Evolutionary conservation across 1,284 basidiomycete genomes (phyloP), one percentile per base, ranked within the genome.

Genomic region (Heterobasidion occidentale): DNA sequence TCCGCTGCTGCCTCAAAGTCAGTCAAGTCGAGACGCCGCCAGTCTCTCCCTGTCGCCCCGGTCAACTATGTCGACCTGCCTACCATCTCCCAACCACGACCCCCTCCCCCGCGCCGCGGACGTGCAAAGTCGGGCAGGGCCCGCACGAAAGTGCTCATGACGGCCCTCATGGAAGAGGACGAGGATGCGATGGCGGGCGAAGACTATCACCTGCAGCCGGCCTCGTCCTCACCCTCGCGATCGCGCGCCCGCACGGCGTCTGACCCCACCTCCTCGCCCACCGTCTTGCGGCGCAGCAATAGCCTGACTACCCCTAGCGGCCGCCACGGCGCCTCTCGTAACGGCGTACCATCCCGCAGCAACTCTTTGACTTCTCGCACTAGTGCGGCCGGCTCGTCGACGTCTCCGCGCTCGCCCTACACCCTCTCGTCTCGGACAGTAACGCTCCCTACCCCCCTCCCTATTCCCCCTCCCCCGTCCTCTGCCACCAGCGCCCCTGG

Each of bases 141-240:
- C 50, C 56, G 55, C 46, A 52, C 58, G 53, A 61, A 36, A 33
- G 51, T 34, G 33, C 70, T 73, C 5, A 76, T 76, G 76, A 74
- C 73, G 27, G 75, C 74, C 9, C 63, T 77, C 20, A 65, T 72
- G 63, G 75, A 77, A 58, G 76, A 77, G 53, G 74, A 76, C 58
- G 75, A 77, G 60, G 61, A 63, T 33, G 62, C 56, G 20, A 57
- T 44, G 19, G 42, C 9, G 7, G 67, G 11, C 7, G 35, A 11
- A 17, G 60, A 56, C 11, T 53, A 58, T 9, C 38, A 47, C 35
- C 34, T 12, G 15, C 44, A 35, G n/a, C 42, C 19, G n/a, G n/a
- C 46, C 19, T n/a, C 17, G 19, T 27, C 54, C 20, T 53, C 52
- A 5, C 20, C 2, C 3, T 46, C 44, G 12, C 52, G 52, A 38